A percentile compares a stretch with the other conserved stretches of the same genome.
phyloP scores from a whole-genome alignment of 768 basidiomycete species.

The Rhodosporidiobolus odoratus region DNA sequence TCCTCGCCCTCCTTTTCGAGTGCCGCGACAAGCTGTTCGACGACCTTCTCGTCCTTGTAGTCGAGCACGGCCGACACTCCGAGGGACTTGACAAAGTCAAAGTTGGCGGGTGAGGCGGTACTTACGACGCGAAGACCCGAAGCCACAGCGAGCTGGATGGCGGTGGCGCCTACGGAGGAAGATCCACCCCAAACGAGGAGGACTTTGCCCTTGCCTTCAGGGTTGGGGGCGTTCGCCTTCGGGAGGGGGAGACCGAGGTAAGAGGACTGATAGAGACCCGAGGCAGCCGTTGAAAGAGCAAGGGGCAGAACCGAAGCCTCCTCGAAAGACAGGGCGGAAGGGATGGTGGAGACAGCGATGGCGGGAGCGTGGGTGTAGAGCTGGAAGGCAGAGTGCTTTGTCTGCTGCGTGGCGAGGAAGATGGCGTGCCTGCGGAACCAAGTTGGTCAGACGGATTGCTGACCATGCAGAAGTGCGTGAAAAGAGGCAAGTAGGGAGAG shows the following conservation, averaged over 20 bases:
- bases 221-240: slow-evolving; percentile 1
- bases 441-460: not conserved
- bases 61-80: slow-evolving; percentile 38
- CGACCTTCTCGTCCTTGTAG: slow-evolving; percentile 32
- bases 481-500: not conserved
- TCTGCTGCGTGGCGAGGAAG: not conserved
- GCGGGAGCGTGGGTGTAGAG: slow-evolving; percentile 51
- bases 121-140: slow-evolving; percentile 39
- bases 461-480: no score
- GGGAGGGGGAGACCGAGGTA: slow-evolving; percentile 30
- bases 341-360: slow-evolving; percentile 51
- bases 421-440: slow-evolving; percentile 14
- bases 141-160: slow-evolving; percentile 37
- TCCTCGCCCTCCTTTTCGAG: slow-evolving; percentile 21
- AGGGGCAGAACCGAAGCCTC: slow-evolving; percentile 54
- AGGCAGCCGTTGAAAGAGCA: slow-evolving; percentile 53
- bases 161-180: slow-evolving; percentile 34
- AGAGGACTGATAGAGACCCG: slow-evolving; percentile 51
- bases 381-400: slow-evolving; percentile 44
- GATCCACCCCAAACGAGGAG: slow-evolving; percentile 38
- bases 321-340: slow-evolving; percentile 52
- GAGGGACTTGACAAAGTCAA: slow-evolving; percentile 42
- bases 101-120: slow-evolving; percentile 39
- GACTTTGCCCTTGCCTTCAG: slow-evolving; percentile 8
- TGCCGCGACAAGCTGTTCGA: slow-evolving; percentile 30